Evolutionary conservation across 1,139 yeast genomes (phyloP).

Genomic region (Geotrichum cucujoidarum): DNA sequence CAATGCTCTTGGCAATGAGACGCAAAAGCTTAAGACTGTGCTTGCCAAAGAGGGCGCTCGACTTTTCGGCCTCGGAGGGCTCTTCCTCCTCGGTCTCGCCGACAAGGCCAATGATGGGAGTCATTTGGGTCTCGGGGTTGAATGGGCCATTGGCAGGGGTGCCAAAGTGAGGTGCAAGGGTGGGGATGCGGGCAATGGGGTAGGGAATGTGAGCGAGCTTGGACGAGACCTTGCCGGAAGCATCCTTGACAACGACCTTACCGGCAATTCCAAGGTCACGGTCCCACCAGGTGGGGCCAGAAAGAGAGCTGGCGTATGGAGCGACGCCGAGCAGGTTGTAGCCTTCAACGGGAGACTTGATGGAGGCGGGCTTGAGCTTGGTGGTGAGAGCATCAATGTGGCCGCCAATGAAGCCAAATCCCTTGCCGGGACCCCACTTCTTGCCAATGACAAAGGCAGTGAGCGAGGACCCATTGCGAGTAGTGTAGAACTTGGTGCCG

Average conservation of each 20-base stretch:
- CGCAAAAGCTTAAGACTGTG: slow-evolving; percentile 73
- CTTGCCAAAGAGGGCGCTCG: slow-evolving; percentile 56
- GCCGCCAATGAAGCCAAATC: slow-evolving; percentile 81
- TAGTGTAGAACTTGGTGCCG: slow-evolving; percentile 65
- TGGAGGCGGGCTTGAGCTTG: slow-evolving; percentile 75
- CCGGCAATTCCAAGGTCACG: slow-evolving; percentile 91
- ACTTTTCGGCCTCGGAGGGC: slow-evolving; percentile 56
- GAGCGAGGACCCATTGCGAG: slow-evolving; percentile 74
- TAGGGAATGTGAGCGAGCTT: slow-evolving; percentile 72
- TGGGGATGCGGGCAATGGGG: slow-evolving; percentile 86
- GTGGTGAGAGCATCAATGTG: slow-evolving; percentile 87
- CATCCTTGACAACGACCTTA: slow-evolving; percentile 64
- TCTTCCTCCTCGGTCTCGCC: slow-evolving; percentile 32
- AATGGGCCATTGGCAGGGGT: slow-evolving; percentile 73
- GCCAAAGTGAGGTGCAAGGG: slow-evolving; percentile 92
- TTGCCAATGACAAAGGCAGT: slow-evolving; percentile 76
- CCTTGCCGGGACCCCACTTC: slow-evolving; percentile 65
- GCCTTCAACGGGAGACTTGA: slow-evolving; percentile 61
- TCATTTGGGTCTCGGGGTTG: slow-evolving; percentile 79
- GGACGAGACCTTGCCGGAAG: slow-evolving; percentile 49
- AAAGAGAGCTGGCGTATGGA: slow-evolving; percentile 88
- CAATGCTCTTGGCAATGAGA: slow-evolving; percentile 61
- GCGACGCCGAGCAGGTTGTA: slow-evolving; percentile 88
- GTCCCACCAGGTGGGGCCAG: slow-evolving; percentile 73
- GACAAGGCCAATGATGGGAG: slow-evolving; percentile 73